Conservation (phyloP, 1,284 basidiomycete species). For the Erythrobasidium hasegawianum region DNA sequence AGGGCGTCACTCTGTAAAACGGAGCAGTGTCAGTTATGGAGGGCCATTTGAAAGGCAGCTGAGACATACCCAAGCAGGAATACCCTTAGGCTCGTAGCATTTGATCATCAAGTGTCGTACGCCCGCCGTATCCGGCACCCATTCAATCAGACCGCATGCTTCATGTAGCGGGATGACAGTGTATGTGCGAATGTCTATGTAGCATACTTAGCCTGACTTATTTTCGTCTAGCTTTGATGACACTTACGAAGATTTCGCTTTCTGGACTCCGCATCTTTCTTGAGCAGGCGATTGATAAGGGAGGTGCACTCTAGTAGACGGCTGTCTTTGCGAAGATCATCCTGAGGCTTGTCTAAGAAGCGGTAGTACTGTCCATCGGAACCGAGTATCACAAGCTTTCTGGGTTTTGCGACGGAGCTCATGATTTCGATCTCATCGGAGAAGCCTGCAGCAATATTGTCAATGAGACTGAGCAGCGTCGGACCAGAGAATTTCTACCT, state of each 20-base stretch:
- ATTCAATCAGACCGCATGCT: slow-evolving; percentile 96
- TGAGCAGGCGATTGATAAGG: slow-evolving; percentile 96
- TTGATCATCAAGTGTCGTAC: slow-evolving; percentile 73
- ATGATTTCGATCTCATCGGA: slow-evolving; percentile 83
- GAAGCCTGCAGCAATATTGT: slow-evolving; percentile 58
- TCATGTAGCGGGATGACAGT: slow-evolving; percentile 95
- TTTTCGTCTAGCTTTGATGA: not conserved
- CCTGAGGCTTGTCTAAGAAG: slow-evolving; percentile 96
- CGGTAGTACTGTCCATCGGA: slow-evolving; percentile 79
- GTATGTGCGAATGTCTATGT: slow-evolving; percentile 85
- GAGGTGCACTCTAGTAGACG: slow-evolving; percentile 97
- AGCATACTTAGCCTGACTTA: not conserved
- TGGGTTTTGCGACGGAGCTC: slow-evolving; percentile 85
- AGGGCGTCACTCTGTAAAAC: slow-evolving; percentile 55
- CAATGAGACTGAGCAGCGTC: not conserved
- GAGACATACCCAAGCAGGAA: slow-evolving; percentile 50
- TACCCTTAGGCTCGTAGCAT: slow-evolving; percentile 64
- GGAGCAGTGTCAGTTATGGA: too few relatives aligned
- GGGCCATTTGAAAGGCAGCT: too few relatives aligned
- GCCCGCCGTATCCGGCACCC: slow-evolving; percentile 91
- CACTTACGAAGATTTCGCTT: slow-evolving; percentile 74
- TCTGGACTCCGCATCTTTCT: slow-evolving; percentile 73
- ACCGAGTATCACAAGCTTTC: slow-evolving; percentile 82
- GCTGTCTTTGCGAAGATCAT: slow-evolving; percentile 96
- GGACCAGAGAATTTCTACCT: slow-evolving; percentile 49